phyloP scores from a whole-genome alignment of 1,284 basidiomycete species.

The Papiliotrema flavescens region DNA sequence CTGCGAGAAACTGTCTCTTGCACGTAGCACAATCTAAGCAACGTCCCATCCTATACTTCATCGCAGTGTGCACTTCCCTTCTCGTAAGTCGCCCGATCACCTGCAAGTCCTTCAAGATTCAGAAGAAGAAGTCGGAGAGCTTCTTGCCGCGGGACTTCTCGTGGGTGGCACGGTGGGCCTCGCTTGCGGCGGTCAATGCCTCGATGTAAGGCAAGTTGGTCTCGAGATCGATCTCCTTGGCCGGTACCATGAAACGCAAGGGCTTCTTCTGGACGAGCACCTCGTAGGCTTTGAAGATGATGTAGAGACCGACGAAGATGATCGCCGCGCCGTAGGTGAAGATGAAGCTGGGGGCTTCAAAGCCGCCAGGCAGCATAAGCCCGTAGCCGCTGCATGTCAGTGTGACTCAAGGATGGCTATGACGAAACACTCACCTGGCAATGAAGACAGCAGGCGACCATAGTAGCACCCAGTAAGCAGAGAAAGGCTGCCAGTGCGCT shows the following conservation, averaged over 20 bases:
- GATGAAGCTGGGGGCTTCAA: slow-evolving; percentile 15
- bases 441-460: slow-evolving; percentile 19
- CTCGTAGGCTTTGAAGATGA: slow-evolving; percentile 25
- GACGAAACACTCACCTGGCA: slow-evolving; percentile 11
- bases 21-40: no score
- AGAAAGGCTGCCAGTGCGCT: slow-evolving; percentile 20
- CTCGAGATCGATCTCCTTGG: slow-evolving; percentile 18
- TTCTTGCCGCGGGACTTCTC: slow-evolving; percentile 7
- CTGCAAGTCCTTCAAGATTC: no score
- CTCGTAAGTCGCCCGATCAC: no score
- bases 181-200: slow-evolving; percentile 14
- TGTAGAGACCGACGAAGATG: slow-evolving; percentile 25
- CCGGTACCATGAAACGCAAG: slow-evolving; percentile 7
- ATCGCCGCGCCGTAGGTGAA: slow-evolving; percentile 30
- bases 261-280: slow-evolving; percentile 21
- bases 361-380: slow-evolving; percentile 18
- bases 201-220: slow-evolving; percentile 17
- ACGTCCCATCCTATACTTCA: no score
- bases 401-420: slow-evolving; percentile 3
- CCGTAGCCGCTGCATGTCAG: slow-evolving; percentile 13
- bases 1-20: no score
- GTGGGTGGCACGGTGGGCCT: slow-evolving; percentile 6
- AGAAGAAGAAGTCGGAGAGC: slow-evolving; percentile 20
- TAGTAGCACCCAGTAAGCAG: slow-evolving; percentile 20
- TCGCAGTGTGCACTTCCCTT: no score